Conservation (phyloP, 2,329 filamentous ascomycete genomes). For the Davidsoniella neocaledoniae region DNA sequence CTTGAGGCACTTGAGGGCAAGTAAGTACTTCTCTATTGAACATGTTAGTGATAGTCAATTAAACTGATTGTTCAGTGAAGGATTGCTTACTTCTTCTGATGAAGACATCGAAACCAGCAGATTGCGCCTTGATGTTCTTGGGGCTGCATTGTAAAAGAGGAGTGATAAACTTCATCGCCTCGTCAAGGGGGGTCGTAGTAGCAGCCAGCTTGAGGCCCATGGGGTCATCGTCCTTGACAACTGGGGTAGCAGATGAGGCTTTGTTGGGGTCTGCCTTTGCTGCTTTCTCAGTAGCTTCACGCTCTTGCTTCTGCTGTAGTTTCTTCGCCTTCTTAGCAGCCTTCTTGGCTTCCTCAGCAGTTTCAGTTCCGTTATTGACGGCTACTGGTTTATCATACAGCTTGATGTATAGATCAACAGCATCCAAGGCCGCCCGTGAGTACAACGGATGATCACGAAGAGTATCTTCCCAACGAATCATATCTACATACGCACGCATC, state of each 20-base stretch:
- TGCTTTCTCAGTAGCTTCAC: constrained; percentile 61
- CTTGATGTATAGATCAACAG: constrained; percentile 63
- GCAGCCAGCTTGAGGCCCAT: constrained; percentile 63
- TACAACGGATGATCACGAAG: constrained; percentile 89
- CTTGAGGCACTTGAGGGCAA: constrained; percentile 73
- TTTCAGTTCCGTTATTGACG: constrained; percentile 24
- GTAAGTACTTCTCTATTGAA: constrained; percentile 59
- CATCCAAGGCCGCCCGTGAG: constrained; percentile 64
- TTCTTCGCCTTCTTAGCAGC: constrained; percentile 80
- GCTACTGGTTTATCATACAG: constrained; percentile 55
- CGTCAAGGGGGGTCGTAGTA: constrained; percentile 66
- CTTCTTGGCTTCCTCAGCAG: constrained; percentile 63
- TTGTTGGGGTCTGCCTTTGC: constrained; percentile 76
- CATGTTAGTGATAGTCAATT: neutral
- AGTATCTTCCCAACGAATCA: constrained; percentile 91
- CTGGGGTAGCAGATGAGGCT: constrained; percentile 46
- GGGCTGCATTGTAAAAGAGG: constrained; percentile 72
- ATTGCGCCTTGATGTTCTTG: constrained; percentile 64
- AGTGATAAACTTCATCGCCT: constrained; percentile 71
- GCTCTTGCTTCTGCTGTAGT: constrained; percentile 46
- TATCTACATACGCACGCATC: constrained; percentile 85
- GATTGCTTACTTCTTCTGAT: constrained; percentile 55
- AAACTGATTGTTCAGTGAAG: too few relatives aligned
- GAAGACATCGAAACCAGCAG: constrained; percentile 79
- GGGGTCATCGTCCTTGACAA: constrained; percentile 86